Base-by-base conservation (phyloP, 116 monocot species). In the Papilionanthe hybrid region DNA sequence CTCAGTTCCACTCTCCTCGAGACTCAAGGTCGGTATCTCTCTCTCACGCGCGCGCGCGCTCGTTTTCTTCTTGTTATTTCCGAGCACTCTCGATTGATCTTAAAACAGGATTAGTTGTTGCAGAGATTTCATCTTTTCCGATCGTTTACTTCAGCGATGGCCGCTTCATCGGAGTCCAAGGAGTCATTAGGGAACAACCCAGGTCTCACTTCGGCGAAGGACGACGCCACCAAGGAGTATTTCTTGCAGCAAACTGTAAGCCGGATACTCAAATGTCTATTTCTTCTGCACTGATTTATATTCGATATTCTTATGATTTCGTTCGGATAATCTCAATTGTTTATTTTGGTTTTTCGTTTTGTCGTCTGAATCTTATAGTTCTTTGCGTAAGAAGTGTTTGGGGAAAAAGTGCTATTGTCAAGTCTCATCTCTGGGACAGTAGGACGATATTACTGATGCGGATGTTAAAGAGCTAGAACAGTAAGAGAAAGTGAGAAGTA, bases 161-260 rank as follows among this genome's bases (percentile, higher is more conserved):
- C 94, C 2, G 18, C 53, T 6, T 37, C 88, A 49, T 76, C 83
- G 47, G 86, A 80, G 57, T 48, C 89, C 4, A 94, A 94, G 82
- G 97, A 97, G 78, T 86, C 89, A 1, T 89, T 91, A 1, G 67
- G 86, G 8, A 97, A 94, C 82, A 97, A 94, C 88, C 97, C 94
- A 19, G 97, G 97, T 1, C 94, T 97, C 15, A 88, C 83, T 8
- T 7, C 84, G 11, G 84, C 87, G 80, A 84, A 80, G 25, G 97
- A 94, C 9, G 92, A 85, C 11, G 92, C 92, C 55, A 97, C 97
- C 87, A 94, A 87, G 23, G 85, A 84, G 3, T 97, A 97, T 78
- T 94, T 97, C 91, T 55, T 97, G 82, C 97, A 97, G 86, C 97
- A 97, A 80, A 94, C 97, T 43, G 97, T 97, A 79, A 86, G 72